A percentile compares a stretch with the other conserved stretches of the same genome.
Evolutionary conservation across 768 basidiomycete species (phyloP).

Genomic region (Lanmaoa rubissima): DNA sequence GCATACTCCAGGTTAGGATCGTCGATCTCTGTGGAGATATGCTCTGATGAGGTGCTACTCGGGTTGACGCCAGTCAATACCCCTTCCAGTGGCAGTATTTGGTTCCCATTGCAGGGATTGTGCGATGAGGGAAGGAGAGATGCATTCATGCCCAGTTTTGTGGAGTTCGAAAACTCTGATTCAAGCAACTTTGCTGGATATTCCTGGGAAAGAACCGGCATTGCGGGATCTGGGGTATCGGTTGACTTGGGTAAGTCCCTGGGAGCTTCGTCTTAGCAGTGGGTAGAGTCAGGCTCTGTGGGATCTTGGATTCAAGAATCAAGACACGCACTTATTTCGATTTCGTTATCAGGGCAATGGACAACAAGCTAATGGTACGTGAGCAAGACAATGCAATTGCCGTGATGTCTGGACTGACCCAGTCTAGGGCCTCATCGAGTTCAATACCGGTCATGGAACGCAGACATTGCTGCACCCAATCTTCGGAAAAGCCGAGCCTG

Average conservation of each 20-base stretch:
- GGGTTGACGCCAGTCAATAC: slow-evolving; percentile 5
- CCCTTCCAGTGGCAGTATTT: neutral
- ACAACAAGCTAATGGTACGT: slow-evolving; percentile 53
- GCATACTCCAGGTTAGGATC: slow-evolving; percentile 66
- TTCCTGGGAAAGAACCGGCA: neutral
- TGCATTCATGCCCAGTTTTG: slow-evolving; percentile 40
- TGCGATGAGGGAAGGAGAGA: slow-evolving; percentile 39
- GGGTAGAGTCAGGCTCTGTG: slow-evolving; percentile 1
- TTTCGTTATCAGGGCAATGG: slow-evolving; percentile 60
- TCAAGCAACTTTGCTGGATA: neutral
- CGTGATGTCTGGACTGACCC: slow-evolving; percentile 53
- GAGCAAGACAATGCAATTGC: slow-evolving; percentile 1
- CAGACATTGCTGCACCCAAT: slow-evolving; percentile 70
- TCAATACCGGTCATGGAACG: slow-evolving; percentile 60
- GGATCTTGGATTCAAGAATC: neutral
- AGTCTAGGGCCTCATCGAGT: slow-evolving; percentile 87
- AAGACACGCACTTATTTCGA: slow-evolving; percentile 36
- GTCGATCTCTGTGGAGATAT: slow-evolving; percentile 38
- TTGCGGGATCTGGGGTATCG: slow-evolving; percentile 3
- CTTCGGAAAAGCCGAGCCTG: slow-evolving; percentile 72
- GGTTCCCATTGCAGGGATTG: neutral
- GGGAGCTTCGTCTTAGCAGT: slow-evolving; percentile 11
- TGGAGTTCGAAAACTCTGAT: slow-evolving; percentile 3
- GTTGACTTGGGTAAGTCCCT: slow-evolving; percentile 11
- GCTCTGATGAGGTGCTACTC: slow-evolving; percentile 25